Evolutionary conservation across 2,329 filamentous ascomycete genomes (phyloP).

Genomic region (Penicillium decumbens): DNA sequence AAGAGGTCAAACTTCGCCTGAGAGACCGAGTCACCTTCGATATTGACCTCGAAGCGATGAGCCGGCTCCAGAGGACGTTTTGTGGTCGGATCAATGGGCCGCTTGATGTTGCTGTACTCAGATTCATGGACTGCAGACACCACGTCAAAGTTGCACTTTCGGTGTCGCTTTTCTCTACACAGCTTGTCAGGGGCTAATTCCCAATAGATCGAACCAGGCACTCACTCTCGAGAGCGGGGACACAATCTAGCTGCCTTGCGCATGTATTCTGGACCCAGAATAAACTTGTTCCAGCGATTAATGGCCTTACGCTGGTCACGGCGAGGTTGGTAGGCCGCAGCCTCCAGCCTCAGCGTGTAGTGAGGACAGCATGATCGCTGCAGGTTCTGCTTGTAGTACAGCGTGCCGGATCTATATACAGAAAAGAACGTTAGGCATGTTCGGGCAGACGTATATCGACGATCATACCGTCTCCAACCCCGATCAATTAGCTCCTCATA

Average conservation of each 20-base stretch:
- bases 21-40: conserved; percentile 47
- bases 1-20: conserved; percentile 48
- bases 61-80: conserved; percentile 45
- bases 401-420: conserved; percentile 41
- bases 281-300: conserved; percentile 47
- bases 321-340: conserved; percentile 40
- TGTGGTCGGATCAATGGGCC: conserved; percentile 43
- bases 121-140: conserved; percentile 40
- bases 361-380: conserved; percentile 83
- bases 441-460: not conserved
- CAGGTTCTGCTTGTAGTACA: conserved; percentile 55
- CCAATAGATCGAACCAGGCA: not conserved
- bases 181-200: conserved; percentile 6
- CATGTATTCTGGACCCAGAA: conserved; percentile 47
- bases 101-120: conserved; percentile 43
- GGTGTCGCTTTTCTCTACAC: conserved; percentile 42
- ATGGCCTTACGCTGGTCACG: conserved; percentile 47
- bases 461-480: conserved; percentile 46
- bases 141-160: conserved; percentile 44
- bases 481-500: conserved; percentile 47
- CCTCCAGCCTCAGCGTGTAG: conserved; percentile 52
- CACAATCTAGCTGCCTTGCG: conserved; percentile 44
- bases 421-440: conserved; percentile 5
- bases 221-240: conserved; percentile 44
- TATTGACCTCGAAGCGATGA: conserved; percentile 46